Conservation (phyloP, 2,329 filamentous ascomycete genomes). For the Monilinia vaccinii-corymbosi region DNA sequence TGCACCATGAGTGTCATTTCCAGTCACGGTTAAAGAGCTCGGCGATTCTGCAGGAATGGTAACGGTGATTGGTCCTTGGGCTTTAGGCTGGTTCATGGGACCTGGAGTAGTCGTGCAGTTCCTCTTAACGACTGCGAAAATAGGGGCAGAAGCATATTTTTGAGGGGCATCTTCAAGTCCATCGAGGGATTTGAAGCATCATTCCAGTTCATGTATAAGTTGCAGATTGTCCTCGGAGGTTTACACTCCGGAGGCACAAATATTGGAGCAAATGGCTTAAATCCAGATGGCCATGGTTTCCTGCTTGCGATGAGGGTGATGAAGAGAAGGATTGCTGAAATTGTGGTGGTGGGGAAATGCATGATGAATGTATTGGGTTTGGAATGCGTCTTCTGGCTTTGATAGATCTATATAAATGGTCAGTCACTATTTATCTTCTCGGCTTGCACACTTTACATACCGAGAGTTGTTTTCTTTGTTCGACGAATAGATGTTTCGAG, state of each 20-base stretch:
- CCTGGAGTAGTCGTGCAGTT: background rate
- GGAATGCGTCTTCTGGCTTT: background rate
- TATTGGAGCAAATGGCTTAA: too few species aligned
- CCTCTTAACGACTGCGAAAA: background rate
- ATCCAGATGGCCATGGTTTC: too few species aligned
- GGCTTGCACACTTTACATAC: background rate
- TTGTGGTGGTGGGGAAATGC: background rate
- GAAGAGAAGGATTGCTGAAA: background rate
- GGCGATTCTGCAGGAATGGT: background rate
- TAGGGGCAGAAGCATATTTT: background rate
- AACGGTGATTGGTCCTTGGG: background rate
- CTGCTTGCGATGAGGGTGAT: background rate
- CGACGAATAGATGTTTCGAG: background rate
- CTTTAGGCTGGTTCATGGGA: background rate
- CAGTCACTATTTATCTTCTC: background rate
- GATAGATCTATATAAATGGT: background rate
- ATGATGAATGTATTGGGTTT: background rate
- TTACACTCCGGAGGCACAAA: too few species aligned
- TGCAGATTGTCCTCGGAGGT: background rate
- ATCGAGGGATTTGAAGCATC: accelerated
- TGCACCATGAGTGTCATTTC: too few species aligned
- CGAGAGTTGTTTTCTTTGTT: background rate
- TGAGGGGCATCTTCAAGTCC: background rate
- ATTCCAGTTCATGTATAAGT: background rate
- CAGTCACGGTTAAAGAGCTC: background rate